Evolutionary conservation across 345 rosid species (phyloP).

Genomic region (Salix viminalis): DNA sequence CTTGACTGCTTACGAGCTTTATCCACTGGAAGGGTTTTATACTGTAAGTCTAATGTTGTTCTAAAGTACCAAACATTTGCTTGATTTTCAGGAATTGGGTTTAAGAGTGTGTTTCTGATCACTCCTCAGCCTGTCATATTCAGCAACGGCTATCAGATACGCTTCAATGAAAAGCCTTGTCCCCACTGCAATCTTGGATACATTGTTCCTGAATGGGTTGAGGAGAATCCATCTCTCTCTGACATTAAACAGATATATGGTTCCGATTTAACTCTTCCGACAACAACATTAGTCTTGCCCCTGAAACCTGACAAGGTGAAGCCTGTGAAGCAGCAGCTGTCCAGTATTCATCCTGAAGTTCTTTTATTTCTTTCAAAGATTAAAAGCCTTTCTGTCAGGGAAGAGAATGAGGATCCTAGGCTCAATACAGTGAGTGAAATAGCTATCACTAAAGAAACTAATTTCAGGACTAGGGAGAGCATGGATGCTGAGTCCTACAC

Average conservation of each 20-base stretch:
- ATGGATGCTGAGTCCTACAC: slow-evolving; percentile 67
- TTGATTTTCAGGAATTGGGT: slow-evolving; percentile 15
- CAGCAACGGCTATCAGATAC: slow-evolving; percentile 41
- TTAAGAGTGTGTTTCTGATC: slow-evolving; percentile 53
- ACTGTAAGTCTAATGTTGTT: too few relatives aligned
- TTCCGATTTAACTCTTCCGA: slow-evolving; percentile 40
- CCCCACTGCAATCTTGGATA: slow-evolving; percentile 51
- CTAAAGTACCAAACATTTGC: too few relatives aligned
- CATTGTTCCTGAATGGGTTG: slow-evolving; percentile 80
- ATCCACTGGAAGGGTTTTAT: too few relatives aligned
- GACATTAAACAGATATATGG: slow-evolving; percentile 53
- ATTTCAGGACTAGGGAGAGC: slow-evolving; percentile 50
- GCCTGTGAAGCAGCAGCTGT: slow-evolving; percentile 63
- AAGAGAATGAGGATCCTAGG: slow-evolving; percentile 39
- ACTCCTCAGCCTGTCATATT: slow-evolving; percentile 53
- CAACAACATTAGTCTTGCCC: slow-evolving; percentile 56
- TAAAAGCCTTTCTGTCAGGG: slow-evolving; percentile 54
- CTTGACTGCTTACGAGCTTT: too few relatives aligned
- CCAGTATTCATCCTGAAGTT: slow-evolving; percentile 61
- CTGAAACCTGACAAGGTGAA: slow-evolving; percentile 56
- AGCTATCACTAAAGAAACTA: slow-evolving; percentile 49
- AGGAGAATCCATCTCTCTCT: slow-evolving; percentile 39
- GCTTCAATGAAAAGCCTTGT: neutral
- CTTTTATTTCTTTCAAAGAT: slow-evolving; percentile 60
- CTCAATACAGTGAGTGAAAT: slow-evolving; percentile 39